These are phyloP conservation scores for Phialocephala subalpina DNA, from an alignment of 2,329 filamentous ascomycete genomes.

Conservation along the genomic window DNA sequence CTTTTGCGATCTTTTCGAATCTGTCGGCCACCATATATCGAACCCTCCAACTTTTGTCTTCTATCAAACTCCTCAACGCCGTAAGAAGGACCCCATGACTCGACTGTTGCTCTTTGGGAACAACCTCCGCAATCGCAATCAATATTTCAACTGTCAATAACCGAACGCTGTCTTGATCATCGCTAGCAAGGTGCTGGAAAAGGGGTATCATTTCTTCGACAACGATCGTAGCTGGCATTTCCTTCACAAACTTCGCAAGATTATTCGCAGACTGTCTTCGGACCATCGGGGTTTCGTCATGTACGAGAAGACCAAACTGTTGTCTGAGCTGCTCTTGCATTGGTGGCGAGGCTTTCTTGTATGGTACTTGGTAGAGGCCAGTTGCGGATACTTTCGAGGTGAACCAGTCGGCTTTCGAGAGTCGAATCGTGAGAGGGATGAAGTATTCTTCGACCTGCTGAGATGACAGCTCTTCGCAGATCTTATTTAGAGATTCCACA, in stretches of 20 bases:
- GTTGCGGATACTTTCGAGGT: conserved; percentile 99
- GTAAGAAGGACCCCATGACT: conserved; percentile 94
- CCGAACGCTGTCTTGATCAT: conserved; percentile 97
- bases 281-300: conserved; percentile 99
- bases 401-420: conserved; percentile 99
- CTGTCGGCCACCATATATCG: conserved; percentile 99
- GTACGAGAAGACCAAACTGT: conserved; percentile 91
- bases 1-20: conserved; percentile 99
- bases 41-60: conserved; percentile 99
- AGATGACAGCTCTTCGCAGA: conserved; percentile 89
- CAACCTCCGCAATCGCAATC: conserved; percentile 94
- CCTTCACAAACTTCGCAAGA: conserved; percentile 96
- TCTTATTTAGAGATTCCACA: conserved; percentile 99
- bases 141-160: conserved; percentile 95
- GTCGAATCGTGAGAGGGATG: conserved; percentile 91
- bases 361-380: conserved; percentile 92
- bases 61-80: conserved; percentile 90
- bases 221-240: conserved; percentile 90
- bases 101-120: conserved; percentile 97
- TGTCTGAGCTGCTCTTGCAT: conserved; percentile 91
- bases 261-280: conserved; percentile 96
- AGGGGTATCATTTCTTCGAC: conserved; percentile 99
- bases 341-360: conserved; percentile 87
- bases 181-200: conserved; percentile 94
- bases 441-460: conserved; percentile 97